Base-by-base conservation (phyloP, 139 green algal genomes). In the Chlorella ohadii region DNA sequence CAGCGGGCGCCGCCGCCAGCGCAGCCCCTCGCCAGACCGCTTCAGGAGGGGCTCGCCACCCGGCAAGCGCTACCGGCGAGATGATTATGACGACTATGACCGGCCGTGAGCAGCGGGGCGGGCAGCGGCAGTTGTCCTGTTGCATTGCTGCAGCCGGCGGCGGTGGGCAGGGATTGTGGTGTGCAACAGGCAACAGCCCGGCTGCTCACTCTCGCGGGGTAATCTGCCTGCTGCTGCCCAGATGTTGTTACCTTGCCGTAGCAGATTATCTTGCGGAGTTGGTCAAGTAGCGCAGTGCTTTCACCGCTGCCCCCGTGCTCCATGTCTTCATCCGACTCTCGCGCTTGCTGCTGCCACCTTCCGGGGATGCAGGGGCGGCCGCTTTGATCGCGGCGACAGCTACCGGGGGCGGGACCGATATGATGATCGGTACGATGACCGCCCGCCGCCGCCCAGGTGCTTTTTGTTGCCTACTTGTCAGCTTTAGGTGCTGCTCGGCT, bases 51-150 rank as follows among this genome's bases (percentile, higher is more conserved):
- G 51, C 11, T 90, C 86, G 13, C 84, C 86, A 16, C 86, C 76
- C 5, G 39, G 56, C n/a, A 90, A 90, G 38, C 83, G 86, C n/a
- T 90, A 86, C 71, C 72, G 86, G 38, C 36, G 83, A 19, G 86
- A 90, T 16, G 86, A 90, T 20, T 85, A 86, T 47, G 59, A 84
- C 44, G 74, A 90, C 27, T 84, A 84, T 38, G 67, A 85, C 34
- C 66, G 79, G 44, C 41, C 70, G 79, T 85, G 51, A 85, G 79
- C 47, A 85, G 79, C 47, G 25, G 47, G n/a, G 51, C 27, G 41
- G 9, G 23, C 41, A 38, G 19, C 17, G 3, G 17, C 31, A 25
- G 66, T 31, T 1, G 11, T 34, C 5, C 13, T 25, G 38, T 36
- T 74, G 36, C 7, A 44, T 15, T 27, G 33, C 56, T 33, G 38